These are phyloP conservation scores for Zasmidium citrigriseum DNA, from an alignment of 2,329 filamentous ascomycete genomes.

Conservation along the genomic window DNA sequence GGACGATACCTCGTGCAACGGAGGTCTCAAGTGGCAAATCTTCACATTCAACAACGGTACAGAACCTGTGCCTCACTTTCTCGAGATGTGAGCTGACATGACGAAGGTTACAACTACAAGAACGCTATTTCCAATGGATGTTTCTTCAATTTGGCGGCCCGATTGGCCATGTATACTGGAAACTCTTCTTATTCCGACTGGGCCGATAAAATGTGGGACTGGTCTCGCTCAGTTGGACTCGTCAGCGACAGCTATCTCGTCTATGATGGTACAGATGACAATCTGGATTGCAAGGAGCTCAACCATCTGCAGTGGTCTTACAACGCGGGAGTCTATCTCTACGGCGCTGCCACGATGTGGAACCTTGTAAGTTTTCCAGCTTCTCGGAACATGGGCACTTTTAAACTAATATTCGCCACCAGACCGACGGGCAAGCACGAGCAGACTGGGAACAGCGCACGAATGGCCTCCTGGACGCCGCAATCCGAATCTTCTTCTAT, in stretches of 20 bases:
- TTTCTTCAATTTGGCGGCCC: constrained; percentile 48
- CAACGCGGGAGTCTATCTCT: constrained; percentile 47
- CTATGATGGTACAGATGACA: constrained; percentile 47
- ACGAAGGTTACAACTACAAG: constrained; percentile 48
- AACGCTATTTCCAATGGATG: constrained; percentile 51
- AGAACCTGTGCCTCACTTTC: too few species aligned
- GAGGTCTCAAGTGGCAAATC: constrained; percentile 39
- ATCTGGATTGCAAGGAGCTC: constrained; percentile 42
- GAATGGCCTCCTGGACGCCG: constrained; percentile 10
- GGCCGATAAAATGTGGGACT: constrained; percentile 47
- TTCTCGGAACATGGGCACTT: too few species aligned
- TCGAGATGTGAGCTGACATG: too few species aligned
- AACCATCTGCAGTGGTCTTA: constrained; percentile 50
- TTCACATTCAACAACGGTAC: constrained; percentile 43
- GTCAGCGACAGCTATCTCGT: constrained; percentile 47
- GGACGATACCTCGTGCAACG: constrained; percentile 34
- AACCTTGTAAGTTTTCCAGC: constrained; percentile 4
- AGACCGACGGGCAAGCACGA: constrained; percentile 19
- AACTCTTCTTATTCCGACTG: constrained; percentile 62
- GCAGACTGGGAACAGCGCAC: constrained; percentile 31
- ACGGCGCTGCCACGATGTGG: constrained; percentile 48
- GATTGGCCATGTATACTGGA: constrained; percentile 34
- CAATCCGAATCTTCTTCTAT: constrained; percentile 37
- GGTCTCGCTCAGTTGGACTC: constrained; percentile 52
- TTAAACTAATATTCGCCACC: too few species aligned